These are phyloP conservation scores for Vaccinium macrocarpon DNA, from an alignment of 148 eudicot species.

Conservation along the genomic window DNA sequence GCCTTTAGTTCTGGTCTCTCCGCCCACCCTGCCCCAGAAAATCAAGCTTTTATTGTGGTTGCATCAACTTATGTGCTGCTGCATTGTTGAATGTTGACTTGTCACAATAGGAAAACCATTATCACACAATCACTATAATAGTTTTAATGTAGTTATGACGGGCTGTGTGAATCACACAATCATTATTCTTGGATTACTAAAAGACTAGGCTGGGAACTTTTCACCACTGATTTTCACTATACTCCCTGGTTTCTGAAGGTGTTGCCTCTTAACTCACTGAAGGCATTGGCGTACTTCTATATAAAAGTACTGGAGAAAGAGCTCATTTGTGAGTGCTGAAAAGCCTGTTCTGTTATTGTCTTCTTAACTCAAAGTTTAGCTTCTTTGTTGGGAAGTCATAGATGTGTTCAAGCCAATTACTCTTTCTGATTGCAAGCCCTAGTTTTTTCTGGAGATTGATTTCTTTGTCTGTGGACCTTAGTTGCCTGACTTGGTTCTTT, in stretches of 20 bases:
- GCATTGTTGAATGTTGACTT: neutral
- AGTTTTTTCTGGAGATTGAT: neutral
- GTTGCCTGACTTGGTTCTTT: neutral
- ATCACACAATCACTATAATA: neutral
- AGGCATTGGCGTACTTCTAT: slow-evolving; percentile 6
- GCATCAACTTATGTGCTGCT: slow-evolving; percentile 5
- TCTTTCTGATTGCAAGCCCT: neutral
- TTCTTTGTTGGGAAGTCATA: neutral
- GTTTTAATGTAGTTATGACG: neutral
- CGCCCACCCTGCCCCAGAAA: neutral
- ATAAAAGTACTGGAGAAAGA: neutral
- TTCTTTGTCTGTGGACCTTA: neutral
- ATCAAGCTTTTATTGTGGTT: neutral
- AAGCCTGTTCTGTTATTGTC: neutral
- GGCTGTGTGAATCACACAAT: neutral
- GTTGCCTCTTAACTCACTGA: neutral
- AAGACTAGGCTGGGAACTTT: neutral
- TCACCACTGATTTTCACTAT: no score
- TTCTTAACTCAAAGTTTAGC: neutral
- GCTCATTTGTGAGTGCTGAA: neutral
- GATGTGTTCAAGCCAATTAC: neutral
- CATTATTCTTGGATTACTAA: neutral
- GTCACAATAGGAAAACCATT: neutral
- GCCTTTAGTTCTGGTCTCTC: neutral
- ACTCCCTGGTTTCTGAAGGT: neutral